phyloP scores from a whole-genome alignment of 2,329 filamentous ascomycete genomes.

The Penicillium sp. region DNA sequence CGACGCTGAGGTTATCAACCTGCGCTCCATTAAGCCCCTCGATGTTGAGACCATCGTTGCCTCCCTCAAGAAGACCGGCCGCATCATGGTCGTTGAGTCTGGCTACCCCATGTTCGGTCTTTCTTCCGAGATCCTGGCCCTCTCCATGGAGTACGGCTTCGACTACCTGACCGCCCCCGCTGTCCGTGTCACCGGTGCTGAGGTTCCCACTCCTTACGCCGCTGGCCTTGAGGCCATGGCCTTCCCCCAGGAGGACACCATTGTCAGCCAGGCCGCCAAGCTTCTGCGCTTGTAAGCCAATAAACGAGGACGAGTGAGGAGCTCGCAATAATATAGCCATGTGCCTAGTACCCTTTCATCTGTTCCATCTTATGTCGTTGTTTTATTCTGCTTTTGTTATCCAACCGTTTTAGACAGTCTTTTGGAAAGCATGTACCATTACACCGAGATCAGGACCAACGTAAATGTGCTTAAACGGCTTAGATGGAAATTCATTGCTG shows the following conservation, averaged over 20 bases:
- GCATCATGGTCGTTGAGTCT: slow-evolving; percentile 87
- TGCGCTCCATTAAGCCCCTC: slow-evolving; percentile 94
- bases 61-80: slow-evolving; percentile 97
- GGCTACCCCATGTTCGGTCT: slow-evolving; percentile 96
- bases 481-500: slow-evolving; percentile 14
- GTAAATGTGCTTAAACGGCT: slow-evolving; percentile 14
- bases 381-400: slow-evolving; percentile 28
- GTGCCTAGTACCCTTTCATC: slow-evolving; percentile 37
- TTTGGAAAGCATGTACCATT: slow-evolving; percentile 31
- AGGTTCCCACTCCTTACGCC: slow-evolving; percentile 96
- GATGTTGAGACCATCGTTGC: slow-evolving; percentile 94
- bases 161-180: slow-evolving; percentile 96
- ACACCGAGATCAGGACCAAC: slow-evolving; percentile 18
- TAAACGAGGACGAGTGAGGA: slow-evolving; percentile 20
- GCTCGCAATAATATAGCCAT: slow-evolving; percentile 33
- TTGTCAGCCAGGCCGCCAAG: slow-evolving; percentile 86
- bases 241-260: slow-evolving; percentile 88
- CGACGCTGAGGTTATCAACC: slow-evolving; percentile 95
- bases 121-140: slow-evolving; percentile 84
- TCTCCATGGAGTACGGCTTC: slow-evolving; percentile 96
- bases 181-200: slow-evolving; percentile 86
- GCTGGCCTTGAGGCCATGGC: slow-evolving; percentile 89
- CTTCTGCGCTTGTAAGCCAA: slow-evolving; percentile 69
- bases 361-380: slow-evolving; percentile 23
- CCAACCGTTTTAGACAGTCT: slow-evolving; percentile 21